Conservation (phyloP, 1,139 yeast genomes). For the Yamadazyma blattariae region DNA sequence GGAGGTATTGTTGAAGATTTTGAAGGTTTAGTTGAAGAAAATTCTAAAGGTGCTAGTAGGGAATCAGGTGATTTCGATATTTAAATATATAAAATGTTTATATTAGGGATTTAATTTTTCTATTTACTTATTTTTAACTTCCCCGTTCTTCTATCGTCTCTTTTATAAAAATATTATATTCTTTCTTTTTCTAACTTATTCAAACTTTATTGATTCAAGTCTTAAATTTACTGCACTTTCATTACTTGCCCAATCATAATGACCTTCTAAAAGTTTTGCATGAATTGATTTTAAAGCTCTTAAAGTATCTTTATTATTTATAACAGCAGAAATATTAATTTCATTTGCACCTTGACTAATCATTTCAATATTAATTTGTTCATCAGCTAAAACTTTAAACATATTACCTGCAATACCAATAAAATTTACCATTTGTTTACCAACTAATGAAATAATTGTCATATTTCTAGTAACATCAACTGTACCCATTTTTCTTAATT, state of each 20-base stretch:
- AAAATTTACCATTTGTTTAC: conserved; percentile 94
- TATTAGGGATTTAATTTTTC: neutral
- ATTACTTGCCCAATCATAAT: conserved; percentile 23
- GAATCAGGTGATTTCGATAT: conserved; percentile 49
- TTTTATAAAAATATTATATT: neutral
- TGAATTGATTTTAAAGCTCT: conserved; percentile 87
- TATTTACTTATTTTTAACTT: neutral
- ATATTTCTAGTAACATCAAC: conserved; percentile 85
- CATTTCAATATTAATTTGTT: conserved; percentile 93
- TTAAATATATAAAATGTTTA: conserved; percentile 11
- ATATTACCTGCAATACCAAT: conserved; percentile 97
- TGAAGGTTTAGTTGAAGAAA: conserved; percentile 57
- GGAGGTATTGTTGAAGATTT: conserved; percentile 65
- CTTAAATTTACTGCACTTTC: conserved; percentile 37
- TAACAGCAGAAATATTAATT: conserved; percentile 93
- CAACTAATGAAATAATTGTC: conserved; percentile 92
- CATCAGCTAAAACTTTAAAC: conserved; percentile 93
- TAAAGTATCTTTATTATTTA: conserved; percentile 76
- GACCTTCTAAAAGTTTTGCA: conserved; percentile 62
- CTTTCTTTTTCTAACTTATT: conserved; percentile 1
- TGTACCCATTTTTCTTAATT: conserved; percentile 75
- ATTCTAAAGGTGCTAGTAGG: conserved; percentile 23
- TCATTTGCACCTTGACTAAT: conserved; percentile 98
- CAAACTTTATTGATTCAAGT: conserved; percentile 31
- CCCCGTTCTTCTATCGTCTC: neutral